Evolutionary conservation across 305 asterid species (phyloP).

Genomic region (Fraxinus paxiana): DNA sequence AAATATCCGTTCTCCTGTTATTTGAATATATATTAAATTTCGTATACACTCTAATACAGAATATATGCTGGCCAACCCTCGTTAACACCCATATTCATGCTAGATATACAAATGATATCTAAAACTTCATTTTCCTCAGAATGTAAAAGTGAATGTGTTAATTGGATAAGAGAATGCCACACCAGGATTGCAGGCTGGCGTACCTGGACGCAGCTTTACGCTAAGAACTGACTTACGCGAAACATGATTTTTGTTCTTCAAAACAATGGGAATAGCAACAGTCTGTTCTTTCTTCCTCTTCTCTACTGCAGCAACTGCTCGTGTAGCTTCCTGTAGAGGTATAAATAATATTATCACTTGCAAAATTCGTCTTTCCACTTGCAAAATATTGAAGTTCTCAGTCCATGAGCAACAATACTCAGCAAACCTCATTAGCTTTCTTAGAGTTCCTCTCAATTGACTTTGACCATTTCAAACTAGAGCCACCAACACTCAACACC

Average conservation of each 20-base stretch:
- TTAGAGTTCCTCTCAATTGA: conserved; percentile 75
- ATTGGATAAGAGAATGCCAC: conserved; percentile 41
- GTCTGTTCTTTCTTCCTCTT: conserved; percentile 59
- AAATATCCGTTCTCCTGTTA: conserved; percentile 83
- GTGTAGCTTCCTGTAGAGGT: conserved; percentile 65
- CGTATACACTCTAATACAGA: conserved; percentile 20
- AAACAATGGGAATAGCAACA: conserved; percentile 36
- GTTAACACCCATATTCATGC: conserved; percentile 1
- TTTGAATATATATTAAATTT: conserved; percentile 22
- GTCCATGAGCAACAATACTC: conserved; percentile 23
- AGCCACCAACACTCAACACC: conserved; percentile 70
- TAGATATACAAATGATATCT: background rate
- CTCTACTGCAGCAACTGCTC: conserved; percentile 72
- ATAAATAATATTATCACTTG: conserved; percentile 16
- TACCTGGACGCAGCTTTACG: conserved; percentile 74
- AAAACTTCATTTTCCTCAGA: conserved; percentile 13
- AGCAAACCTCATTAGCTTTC: conserved; percentile 74
- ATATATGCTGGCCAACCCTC: conserved; percentile 18
- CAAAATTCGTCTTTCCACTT: background rate
- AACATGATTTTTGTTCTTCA: conserved; percentile 58
- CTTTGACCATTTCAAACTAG: conserved; percentile 95
- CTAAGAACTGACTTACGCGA: conserved; percentile 81
- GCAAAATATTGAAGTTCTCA: conserved; percentile 11
- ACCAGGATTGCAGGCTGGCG: conserved; percentile 71
- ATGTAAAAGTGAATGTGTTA: conserved; percentile 22